These are phyloP conservation scores for Leccinum pellstonianum DNA, from an alignment of 768 basidiomycete genomes.

Conservation along the genomic window DNA sequence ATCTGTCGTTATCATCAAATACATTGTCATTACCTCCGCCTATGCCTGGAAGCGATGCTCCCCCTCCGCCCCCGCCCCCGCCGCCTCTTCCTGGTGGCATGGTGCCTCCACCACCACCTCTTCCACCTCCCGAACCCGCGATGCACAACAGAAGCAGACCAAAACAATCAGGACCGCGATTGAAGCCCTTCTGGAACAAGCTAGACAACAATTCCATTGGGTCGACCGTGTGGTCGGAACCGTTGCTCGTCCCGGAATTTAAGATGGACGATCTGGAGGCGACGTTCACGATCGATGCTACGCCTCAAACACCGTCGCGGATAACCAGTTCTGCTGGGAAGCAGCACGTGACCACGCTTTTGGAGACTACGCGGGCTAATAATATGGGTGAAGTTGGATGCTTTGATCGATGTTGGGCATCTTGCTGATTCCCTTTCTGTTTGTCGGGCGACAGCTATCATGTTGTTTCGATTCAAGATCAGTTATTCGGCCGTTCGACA, in stretches of 20 bases:
- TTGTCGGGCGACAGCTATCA: slow-evolving; percentile 56
- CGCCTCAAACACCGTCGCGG: slow-evolving; percentile 43
- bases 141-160: slow-evolving; percentile 33
- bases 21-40: slow-evolving; percentile 5
- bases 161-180: slow-evolving; percentile 45
- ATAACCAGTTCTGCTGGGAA: slow-evolving; percentile 44
- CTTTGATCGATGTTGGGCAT: neutral
- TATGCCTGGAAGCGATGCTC: neutral
- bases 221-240: slow-evolving; percentile 72
- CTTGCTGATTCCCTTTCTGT: neutral
- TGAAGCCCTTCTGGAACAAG: slow-evolving; percentile 82
- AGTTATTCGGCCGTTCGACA: slow-evolving; percentile 62
- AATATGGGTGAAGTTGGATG: slow-evolving; percentile 60
- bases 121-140: slow-evolving; percentile 25
- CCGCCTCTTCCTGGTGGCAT: no score
- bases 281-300: slow-evolving; percentile 63
- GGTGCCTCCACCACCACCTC: slow-evolving; percentile 15
- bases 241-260: slow-evolving; percentile 42
- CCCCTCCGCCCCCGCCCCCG: slow-evolving; percentile 4
- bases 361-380: slow-evolving; percentile 81
- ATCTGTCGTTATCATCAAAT: no score
- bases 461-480: slow-evolving; percentile 76
- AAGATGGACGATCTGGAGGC: slow-evolving; percentile 71
- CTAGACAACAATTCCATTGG: slow-evolving; percentile 42
- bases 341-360: slow-evolving; percentile 63